Base-by-base conservation (phyloP, 768 basidiomycete genomes). In the Sarcomyxa edulis region DNA sequence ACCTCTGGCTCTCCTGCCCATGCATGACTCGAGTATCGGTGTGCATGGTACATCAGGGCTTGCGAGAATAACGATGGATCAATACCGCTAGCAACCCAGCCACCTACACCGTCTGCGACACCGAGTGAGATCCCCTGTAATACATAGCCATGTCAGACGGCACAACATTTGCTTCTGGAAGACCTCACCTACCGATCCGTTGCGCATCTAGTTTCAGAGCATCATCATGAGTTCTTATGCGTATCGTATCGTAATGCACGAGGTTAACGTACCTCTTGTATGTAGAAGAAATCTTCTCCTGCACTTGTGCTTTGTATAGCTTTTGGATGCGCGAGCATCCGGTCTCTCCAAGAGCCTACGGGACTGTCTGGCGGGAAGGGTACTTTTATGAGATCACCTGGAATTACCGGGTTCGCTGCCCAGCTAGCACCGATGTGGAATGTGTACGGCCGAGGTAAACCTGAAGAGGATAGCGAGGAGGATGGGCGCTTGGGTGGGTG, bases 11-110 rank as follows among this genome's bases (percentile, higher is more conserved):
- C 87, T 15, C 86, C 87, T 5, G 82, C 76, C 86, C 87, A 89
- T 15, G 82, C 82, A 44, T 67, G 73, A 44, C 72, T 71, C 8
- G 81, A 76, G 54, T 82, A 85, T 32, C 76, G 72, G 55, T 84
- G 76, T 2, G 87, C 80, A 58, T 87, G 81, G 59, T 82, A 93
- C 86, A 94, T 92, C 35, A 97, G 65, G 0, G 88, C 77, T 61
- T 96, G 93, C 1, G 91, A 82, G 65, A 94, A 97, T 31, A 94
- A 65, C 0, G 90, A 82, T 1, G 90, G 90, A 60, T 96, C 91
- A 37, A 89, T 75, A 11, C 89, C 85, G 19, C 76, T 74, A 25
- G 82, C 76, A 33, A 77, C 73, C 94, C 94, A 97, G 14, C 93
- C 92, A 2, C 92, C 92, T 4, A 96, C 92, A 14, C 93, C 93